Base-by-base conservation (phyloP, 2,329 filamentous ascomycete species). In the Teratosphaeria nubilosa region DNA sequence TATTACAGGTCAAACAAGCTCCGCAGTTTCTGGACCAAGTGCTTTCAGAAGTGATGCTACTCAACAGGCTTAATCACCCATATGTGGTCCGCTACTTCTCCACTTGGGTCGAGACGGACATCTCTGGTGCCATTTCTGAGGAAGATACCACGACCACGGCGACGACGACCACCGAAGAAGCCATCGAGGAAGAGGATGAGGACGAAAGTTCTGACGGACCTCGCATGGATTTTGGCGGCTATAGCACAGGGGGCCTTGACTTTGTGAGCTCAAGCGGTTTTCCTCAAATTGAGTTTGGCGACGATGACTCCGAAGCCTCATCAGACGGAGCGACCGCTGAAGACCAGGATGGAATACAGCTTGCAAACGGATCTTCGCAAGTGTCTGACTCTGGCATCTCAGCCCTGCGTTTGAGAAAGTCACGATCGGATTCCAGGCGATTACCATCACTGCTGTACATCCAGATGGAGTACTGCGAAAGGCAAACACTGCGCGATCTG, bases 391-490 rank as follows among this genome's bases (percentile, higher is more conserved):
- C 51, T 11, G 22, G 27, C n/a, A 48, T 25, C 11, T 32, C 14
- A 25, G 76, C 41, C 22, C 51, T 62, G 5, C 57, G 54, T 10
- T 71, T 76, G 11, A 71, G 73, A 52, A 73, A 74, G 55, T 79
- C 78, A 20, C 76, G 75, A 56, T 79, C 78, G 14, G 73, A 75
- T 57, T 75, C 76, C 22, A 64, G 61, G 57, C 78, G 81, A 51
- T 81, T 82, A 60, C 83, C 82, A 56, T 91, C 87, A 0, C 86
- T 91, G 6, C 80, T 99, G 50, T 99, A 96, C 71, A 97, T 99
- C 58, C 94, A 95, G 60, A 99, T 99, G 94, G 94, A 99, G 70
- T 95, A 96, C 65, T 99, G 94, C 69, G 92, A 97, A 71, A 94
- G 92, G 69, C 84, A 88, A 64, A 97, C 94, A 0, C 81, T 99